Conservation (phyloP, 495 filamentous ascomycete genomes). For the Lepraria neglecta region DNA sequence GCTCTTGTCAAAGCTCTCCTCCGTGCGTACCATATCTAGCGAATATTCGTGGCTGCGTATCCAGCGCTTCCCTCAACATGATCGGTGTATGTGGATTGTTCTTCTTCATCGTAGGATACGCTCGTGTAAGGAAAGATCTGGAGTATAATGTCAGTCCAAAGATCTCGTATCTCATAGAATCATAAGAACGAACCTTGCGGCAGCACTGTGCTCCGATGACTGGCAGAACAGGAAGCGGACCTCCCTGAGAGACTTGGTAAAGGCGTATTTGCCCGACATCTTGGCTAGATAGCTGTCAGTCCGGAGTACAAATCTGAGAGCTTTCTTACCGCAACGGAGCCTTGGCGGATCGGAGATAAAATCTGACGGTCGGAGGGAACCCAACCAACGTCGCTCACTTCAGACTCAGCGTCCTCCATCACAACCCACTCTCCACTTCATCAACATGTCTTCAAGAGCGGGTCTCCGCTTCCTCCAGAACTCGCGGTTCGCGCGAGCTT, state of each 20-base stretch:
- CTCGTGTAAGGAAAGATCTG: constrained; percentile 82
- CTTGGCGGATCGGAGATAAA: constrained; percentile 11
- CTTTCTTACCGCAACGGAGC: neutral
- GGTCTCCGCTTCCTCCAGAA: constrained; percentile 47
- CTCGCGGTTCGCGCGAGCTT: constrained; percentile 43
- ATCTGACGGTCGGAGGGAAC: constrained; percentile 8
- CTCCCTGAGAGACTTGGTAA: constrained; percentile 83
- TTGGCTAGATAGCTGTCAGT: constrained; percentile 23
- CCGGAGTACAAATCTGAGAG: neutral
- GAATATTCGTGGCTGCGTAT: constrained; percentile 75
- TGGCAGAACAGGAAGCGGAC: constrained; percentile 96
- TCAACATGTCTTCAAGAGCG: constrained; percentile 39
- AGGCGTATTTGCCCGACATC: constrained; percentile 92
- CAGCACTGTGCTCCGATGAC: constrained; percentile 78
- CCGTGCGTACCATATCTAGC: constrained; percentile 76
- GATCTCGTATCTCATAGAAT: no score
- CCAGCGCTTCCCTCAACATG: constrained; percentile 83
- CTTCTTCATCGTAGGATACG: constrained; percentile 99
- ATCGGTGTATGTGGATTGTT: constrained; percentile 94
- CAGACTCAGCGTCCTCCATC: neutral
- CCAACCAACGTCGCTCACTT: constrained; percentile 3
- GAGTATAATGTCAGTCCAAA: neutral
- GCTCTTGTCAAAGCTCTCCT: neutral
- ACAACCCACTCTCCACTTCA: constrained; percentile 6
- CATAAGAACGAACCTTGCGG: constrained; percentile 56